Evolutionary conservation across 2,329 filamentous ascomycete genomes (phyloP).

Genomic region (Aspergillus luchuensis): DNA sequence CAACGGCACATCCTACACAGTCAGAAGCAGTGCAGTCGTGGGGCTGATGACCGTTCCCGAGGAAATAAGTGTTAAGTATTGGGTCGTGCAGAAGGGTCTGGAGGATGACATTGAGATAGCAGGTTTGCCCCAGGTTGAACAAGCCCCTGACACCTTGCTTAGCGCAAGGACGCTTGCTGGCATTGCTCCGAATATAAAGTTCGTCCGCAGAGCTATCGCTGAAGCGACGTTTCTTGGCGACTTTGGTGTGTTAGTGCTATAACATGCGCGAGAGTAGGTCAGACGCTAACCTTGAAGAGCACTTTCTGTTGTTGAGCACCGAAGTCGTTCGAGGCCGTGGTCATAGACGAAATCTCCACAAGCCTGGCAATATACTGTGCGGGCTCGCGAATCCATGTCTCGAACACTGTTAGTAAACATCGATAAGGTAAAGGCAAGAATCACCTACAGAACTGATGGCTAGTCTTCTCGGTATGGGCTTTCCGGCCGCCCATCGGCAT

Average conservation of each 20-base stretch:
- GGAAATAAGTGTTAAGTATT: constrained; percentile 85
- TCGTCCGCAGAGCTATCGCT: constrained; percentile 63
- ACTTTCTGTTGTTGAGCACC: constrained; percentile 26
- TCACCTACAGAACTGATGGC: constrained; percentile 45
- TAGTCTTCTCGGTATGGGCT: constrained; percentile 40
- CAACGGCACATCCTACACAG: constrained; percentile 63
- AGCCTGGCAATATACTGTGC: constrained; percentile 42
- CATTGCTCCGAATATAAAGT: constrained; percentile 75
- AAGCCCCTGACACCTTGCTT: constrained; percentile 87
- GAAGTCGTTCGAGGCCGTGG: constrained; percentile 40
- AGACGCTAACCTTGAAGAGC: constrained; percentile 23
- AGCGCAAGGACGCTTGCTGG: constrained; percentile 76
- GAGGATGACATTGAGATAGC: constrained; percentile 95
- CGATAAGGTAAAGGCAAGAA: too few relatives aligned
- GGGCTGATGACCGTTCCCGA: constrained; percentile 83
- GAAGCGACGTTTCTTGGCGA: constrained; percentile 39
- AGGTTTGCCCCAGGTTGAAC: constrained; percentile 97
- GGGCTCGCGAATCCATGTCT: constrained; percentile 47
- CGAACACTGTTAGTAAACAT: constrained; percentile 12
- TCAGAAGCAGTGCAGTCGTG: constrained; percentile 66
- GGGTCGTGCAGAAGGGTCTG: constrained; percentile 94
- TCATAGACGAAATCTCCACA: constrained; percentile 49
- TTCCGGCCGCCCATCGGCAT: constrained; percentile 35
- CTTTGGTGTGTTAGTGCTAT: constrained; percentile 13
- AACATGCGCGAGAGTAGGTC: neutral